phyloP scores from a whole-genome alignment of 371 early-diverging fungal genomes.

The Mortierella sp. region DNA sequence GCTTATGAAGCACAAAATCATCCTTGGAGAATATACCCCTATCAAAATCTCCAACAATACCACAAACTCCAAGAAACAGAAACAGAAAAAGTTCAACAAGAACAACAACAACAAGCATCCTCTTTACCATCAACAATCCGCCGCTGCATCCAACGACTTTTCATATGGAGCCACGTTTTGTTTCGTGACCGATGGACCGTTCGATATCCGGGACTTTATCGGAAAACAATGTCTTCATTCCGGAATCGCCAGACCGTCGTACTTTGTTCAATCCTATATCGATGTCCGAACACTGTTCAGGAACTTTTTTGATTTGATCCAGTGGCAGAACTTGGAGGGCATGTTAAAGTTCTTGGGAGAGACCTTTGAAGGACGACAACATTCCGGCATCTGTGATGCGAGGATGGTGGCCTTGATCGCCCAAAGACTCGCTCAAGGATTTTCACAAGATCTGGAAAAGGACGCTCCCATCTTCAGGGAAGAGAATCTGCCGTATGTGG shows the following conservation, averaged over 20 bases:
- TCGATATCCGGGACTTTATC: conserved; percentile 86
- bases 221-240: conserved; percentile 71
- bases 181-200: conserved; percentile 77
- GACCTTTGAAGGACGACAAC: conserved; percentile 78
- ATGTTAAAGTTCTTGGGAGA: conserved; percentile 73
- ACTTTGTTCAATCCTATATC: conserved; percentile 69
- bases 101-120: conserved; percentile 5
- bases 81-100: background rate
- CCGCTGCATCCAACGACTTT: conserved; percentile 22
- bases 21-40: conserved; percentile 30
- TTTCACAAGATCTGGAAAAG: conserved; percentile 17
- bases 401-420: conserved; percentile 73
- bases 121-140: conserved; percentile 3
- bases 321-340: conserved; percentile 62
- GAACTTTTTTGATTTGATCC: conserved; percentile 60
- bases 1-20: conserved; percentile 52
- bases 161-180: conserved; percentile 34
- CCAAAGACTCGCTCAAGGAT: conserved; percentile 38
- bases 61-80: conserved; percentile 57
- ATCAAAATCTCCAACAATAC: conserved; percentile 39
- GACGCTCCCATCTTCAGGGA: conserved; percentile 27
- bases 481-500: conserved; percentile 5
- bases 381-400: conserved; percentile 87
- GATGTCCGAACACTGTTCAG: conserved; percentile 68
- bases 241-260: conserved; percentile 59